Conservation (phyloP, 2,329 filamentous ascomycete species). For the Paecilomyces sp. region DNA sequence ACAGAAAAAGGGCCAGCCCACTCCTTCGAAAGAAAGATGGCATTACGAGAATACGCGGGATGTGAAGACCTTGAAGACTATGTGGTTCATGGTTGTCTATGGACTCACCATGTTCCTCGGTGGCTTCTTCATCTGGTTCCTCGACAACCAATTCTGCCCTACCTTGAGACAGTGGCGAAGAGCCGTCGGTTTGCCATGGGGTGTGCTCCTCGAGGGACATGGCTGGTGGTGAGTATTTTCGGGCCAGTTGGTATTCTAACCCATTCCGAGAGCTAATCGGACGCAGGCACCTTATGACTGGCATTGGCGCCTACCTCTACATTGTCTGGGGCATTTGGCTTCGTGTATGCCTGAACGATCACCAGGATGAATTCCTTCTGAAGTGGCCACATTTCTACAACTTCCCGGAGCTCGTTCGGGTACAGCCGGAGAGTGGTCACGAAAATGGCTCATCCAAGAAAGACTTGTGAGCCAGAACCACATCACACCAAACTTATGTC, state of each 20-base stretch:
- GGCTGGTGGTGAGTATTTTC: constrained; percentile 57
- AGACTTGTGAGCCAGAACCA: constrained; percentile 11
- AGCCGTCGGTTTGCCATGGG: constrained; percentile 69
- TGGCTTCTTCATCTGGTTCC: constrained; percentile 69
- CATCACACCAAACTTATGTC: background rate
- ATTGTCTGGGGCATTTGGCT: constrained; percentile 81
- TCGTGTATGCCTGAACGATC: constrained; percentile 65
- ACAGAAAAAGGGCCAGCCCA: constrained; percentile 27
- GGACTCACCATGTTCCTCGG: constrained; percentile 65
- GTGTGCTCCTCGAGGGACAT: constrained; percentile 65
- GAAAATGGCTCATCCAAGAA: constrained; percentile 23
- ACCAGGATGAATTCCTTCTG: constrained; percentile 64
- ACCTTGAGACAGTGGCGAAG: constrained; percentile 59
- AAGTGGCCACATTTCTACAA: constrained; percentile 59
- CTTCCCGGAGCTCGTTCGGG: constrained; percentile 48
- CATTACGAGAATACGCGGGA: constrained; percentile 50
- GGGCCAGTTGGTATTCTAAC: background rate
- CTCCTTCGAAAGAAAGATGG: constrained; percentile 37
- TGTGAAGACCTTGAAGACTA: constrained; percentile 51
- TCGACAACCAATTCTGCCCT: constrained; percentile 71
- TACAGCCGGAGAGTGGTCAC: constrained; percentile 6
- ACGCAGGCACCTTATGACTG: constrained; percentile 68
- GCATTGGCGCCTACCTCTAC: constrained; percentile 75
- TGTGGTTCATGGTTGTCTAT: constrained; percentile 69
- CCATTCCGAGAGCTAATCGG: background rate